Evolutionary conservation across 192 early-diverging fungal genomes (phyloP).

Genomic region (Backusella psychrophila): DNA sequence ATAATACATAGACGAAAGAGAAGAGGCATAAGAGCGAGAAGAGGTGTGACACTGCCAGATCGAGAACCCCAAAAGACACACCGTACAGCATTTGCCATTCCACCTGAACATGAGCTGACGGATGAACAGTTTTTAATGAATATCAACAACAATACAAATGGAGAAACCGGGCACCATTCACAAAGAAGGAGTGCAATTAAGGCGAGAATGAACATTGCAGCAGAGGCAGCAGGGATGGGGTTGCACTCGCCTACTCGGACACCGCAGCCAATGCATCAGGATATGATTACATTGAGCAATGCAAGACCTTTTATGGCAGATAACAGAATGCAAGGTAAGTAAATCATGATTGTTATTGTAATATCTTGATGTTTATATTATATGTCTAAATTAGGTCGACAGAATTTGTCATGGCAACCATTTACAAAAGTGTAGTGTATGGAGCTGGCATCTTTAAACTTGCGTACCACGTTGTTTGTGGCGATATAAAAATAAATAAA

Average conservation of each 20-base stretch:
- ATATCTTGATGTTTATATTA: neutral
- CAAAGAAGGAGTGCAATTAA: slow-evolving; percentile 25
- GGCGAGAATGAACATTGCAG: slow-evolving; percentile 31
- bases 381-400: neutral
- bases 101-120: slow-evolving; percentile 39
- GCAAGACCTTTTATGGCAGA: neutral
- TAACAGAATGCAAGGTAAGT: neutral
- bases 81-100: slow-evolving; percentile 47
- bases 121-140: slow-evolving; percentile 38
- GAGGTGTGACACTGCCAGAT: slow-evolving; percentile 65
- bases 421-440: neutral
- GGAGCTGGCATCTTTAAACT: too few relatives aligned
- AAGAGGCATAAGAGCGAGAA: slow-evolving; percentile 73
- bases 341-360: neutral
- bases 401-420: neutral
- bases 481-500: too few relatives aligned
- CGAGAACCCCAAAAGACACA: slow-evolving; percentile 67
- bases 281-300: neutral
- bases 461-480: too few relatives aligned
- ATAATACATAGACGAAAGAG: slow-evolving; percentile 67
- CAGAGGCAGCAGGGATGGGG: slow-evolving; percentile 19
- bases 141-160: neutral
- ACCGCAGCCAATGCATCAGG: neutral
- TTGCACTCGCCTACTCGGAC: neutral
- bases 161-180: neutral